Evolutionary conservation across 768 basidiomycete genomes (phyloP), one percentile per base, ranked within the genome.

Genomic region (Amyloporia xantha): DNA sequence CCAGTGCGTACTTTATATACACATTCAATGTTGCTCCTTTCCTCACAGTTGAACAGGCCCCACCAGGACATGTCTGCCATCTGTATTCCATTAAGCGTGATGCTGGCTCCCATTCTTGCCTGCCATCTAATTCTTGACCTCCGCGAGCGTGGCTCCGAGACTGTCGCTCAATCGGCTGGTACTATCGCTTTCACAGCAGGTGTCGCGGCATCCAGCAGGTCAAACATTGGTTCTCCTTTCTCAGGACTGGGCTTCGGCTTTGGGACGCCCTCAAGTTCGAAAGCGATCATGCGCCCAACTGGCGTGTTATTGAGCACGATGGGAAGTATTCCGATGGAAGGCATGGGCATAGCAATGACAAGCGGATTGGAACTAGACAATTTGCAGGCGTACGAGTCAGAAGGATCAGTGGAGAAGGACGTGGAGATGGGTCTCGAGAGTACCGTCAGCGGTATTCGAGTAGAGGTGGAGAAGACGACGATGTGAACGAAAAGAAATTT

Each of bases 121-220:
- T 89, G 86, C 62, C 82, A 87, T 50, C 73, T 91, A 33, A 89
- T 90, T 62, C 77, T 90, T 49, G 87, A 90, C 62, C 77, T 90
- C 52, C 84, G 84, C 23, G 84, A 90, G 61, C 82, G 86, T 50
- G 85, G 87, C 36, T 85, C 86, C 0, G 84, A 88, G 60, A 87
- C 86, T 6, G 83, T 82, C 17, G 75, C 79, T 1, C 82, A 86
- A 60, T 88, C 84, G 9, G 58, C 59, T 2, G 61, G 61, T 9
- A 62, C 58, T 1, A 62, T 62, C 52, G 60, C 59, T 1, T 62
- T 63, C 44, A 64, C 60, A 15, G 58, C 61, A n/a, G 60, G 62
- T n/a, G 48, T 53, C 23, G 50, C 56, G 2, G 47, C 54, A 21
- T 62, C 62, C 0, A 52, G 57, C 17, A 62, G 62, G 52, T 62